phyloP scores from a whole-genome alignment of 2,329 filamentous ascomycete species.

The Pseudocercospora cruenta region DNA sequence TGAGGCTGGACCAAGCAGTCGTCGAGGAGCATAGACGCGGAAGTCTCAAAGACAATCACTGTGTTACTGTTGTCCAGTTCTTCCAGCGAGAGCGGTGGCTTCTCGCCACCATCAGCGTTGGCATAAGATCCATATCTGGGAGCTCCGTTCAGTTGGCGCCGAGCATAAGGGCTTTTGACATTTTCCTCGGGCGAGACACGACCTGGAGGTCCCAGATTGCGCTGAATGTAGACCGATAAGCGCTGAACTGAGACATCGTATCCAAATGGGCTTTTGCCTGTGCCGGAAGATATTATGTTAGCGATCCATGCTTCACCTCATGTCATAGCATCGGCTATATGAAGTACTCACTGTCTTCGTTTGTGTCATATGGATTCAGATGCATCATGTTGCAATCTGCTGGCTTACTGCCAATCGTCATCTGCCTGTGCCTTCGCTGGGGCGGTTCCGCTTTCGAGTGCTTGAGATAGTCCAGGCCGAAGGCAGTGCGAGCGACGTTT shows the following conservation, averaged over 20 bases:
- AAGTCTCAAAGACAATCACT: conserved; percentile 59
- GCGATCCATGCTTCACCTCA: too few species aligned
- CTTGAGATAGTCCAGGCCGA: conserved; percentile 58
- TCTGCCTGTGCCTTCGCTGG: conserved; percentile 8
- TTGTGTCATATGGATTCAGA: conserved; percentile 48
- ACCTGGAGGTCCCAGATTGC: conserved; percentile 47
- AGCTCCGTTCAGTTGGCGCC: not conserved
- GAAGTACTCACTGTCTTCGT: conserved; percentile 36
- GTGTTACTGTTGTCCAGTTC: conserved; percentile 54
- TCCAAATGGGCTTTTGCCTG: conserved; percentile 46
- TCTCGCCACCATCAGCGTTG: not conserved
- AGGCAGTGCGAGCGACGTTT: conserved; percentile 53
- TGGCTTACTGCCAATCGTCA: conserved; percentile 16
- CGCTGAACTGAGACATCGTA: conserved; percentile 57
- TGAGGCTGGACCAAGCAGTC: conserved; percentile 57
- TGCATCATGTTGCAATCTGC: conserved; percentile 52
- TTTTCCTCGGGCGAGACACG: conserved; percentile 40
- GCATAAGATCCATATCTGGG: not conserved
- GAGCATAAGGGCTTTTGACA: conserved; percentile 50
- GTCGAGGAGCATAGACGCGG: conserved; percentile 50
- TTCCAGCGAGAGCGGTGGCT: conserved; percentile 13
- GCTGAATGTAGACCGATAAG: conserved; percentile 55
- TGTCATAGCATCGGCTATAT: too few species aligned
- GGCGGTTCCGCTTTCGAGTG: conserved; percentile 41
- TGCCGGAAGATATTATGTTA: too few species aligned